Evolutionary conservation across 768 basidiomycete genomes (phyloP).

Genomic region (Tulasnella sp.): DNA sequence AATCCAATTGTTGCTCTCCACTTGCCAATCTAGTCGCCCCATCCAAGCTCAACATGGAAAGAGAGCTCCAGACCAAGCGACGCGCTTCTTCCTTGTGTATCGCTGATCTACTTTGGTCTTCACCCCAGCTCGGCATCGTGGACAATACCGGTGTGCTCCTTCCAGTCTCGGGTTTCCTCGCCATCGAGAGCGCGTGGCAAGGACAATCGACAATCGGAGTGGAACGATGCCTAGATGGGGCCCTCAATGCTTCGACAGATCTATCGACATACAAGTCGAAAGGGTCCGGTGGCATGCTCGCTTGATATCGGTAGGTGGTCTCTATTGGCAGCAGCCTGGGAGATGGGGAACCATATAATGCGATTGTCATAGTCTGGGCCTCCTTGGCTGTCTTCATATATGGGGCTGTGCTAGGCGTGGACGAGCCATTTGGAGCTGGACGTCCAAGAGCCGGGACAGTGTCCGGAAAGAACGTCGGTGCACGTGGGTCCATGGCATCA

Average conservation of each 20-base stretch:
- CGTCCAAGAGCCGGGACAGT: constrained; percentile 9
- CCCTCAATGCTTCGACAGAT: too few species aligned
- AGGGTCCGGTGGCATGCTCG: too few species aligned
- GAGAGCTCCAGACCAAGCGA: constrained; percentile 18
- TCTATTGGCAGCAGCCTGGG: too few species aligned
- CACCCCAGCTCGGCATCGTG: constrained; percentile 15
- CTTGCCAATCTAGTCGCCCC: constrained; percentile 4
- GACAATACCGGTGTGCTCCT: constrained; percentile 16
- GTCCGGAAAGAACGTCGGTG: constrained; percentile 3
- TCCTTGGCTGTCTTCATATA: too few species aligned
- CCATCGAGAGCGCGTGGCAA: constrained; percentile 3
- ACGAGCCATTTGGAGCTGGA: neutral
- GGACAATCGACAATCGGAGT: neutral
- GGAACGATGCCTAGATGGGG: too few species aligned
- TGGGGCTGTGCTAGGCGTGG: neutral
- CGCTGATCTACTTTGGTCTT: neutral
- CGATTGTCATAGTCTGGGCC: too few species aligned
- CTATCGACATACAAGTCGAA: too few species aligned
- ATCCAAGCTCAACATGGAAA: constrained; percentile 11
- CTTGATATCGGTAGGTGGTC: too few species aligned
- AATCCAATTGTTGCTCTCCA: constrained; percentile 11
- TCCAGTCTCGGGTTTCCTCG: neutral
- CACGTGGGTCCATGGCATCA: constrained; percentile 10
- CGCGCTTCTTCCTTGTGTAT: constrained; percentile 15
- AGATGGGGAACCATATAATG: too few species aligned